Percentiles rank a stretch among this genome's conserved stretches.
phyloP scores from a whole-genome alignment of 306 rosid genomes.

The Neltuma alba region DNA sequence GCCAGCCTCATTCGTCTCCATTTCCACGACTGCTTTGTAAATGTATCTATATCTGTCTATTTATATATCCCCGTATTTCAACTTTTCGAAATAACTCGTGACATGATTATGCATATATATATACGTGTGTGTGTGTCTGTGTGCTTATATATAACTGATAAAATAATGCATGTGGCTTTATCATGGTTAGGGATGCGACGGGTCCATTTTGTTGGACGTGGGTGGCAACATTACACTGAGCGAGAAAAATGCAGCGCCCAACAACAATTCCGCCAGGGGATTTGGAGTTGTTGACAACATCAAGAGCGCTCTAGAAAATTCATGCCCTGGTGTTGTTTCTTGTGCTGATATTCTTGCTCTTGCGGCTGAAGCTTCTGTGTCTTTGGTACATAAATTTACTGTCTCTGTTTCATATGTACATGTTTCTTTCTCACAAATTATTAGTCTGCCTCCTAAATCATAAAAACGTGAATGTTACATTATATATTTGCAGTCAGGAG shows the following conservation, averaged over 20 bases:
- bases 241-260: constrained; percentile 70
- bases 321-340: constrained; percentile 65
- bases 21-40: too few species aligned
- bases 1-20: too few species aligned
- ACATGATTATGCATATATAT: too few species aligned
- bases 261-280: constrained; percentile 53
- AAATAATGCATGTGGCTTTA: not conserved
- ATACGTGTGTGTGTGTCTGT: too few species aligned
- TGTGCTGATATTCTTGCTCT: constrained; percentile 82
- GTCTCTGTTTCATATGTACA: not conserved
- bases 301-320: constrained; percentile 62
- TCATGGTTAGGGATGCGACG: constrained; percentile 71
- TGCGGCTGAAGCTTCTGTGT: constrained; percentile 65
- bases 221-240: constrained; percentile 61
- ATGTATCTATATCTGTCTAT: too few species aligned
- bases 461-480: not conserved
- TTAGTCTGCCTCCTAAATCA: not conserved
- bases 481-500: constrained; percentile 57
- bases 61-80: too few species aligned
- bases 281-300: constrained; percentile 61
- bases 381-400: constrained; percentile 45
- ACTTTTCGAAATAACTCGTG: too few species aligned
- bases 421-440: not conserved
- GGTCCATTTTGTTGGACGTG: constrained; percentile 59
- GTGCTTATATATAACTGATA: too few species aligned